phyloP scores from a whole-genome alignment of 129 eudicot species.

The Centrapalus pauciflorus region DNA sequence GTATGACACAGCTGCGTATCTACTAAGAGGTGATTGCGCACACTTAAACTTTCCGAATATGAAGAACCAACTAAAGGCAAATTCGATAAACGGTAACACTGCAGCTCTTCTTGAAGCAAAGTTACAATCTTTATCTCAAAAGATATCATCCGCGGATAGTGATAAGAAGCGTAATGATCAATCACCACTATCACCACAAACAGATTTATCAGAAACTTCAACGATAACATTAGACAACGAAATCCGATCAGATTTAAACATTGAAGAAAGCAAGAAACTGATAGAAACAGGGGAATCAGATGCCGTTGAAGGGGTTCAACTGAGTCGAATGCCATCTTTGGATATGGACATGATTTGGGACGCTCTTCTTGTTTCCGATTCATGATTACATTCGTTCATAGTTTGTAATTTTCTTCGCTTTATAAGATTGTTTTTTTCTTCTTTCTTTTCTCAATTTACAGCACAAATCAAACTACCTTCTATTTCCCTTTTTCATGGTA shows the following conservation, averaged over 20 bases:
- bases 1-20: slow-evolving; percentile 78
- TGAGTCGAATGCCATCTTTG: slow-evolving; percentile 93
- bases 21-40: slow-evolving; percentile 73
- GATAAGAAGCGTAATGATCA: slow-evolving; percentile 15
- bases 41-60: slow-evolving; percentile 72
- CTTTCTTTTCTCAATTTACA: slow-evolving; percentile 10
- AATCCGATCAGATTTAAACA: background rate
- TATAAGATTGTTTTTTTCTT: background rate
- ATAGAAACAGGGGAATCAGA: slow-evolving; percentile 24
- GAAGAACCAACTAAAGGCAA: slow-evolving; percentile 49
- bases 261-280: slow-evolving; percentile 20
- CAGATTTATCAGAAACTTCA: slow-evolving; percentile 6
- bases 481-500: background rate
- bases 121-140: slow-evolving; percentile 46
- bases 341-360: slow-evolving; percentile 98
- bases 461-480: background rate
- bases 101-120: slow-evolving; percentile 87
- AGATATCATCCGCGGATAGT: slow-evolving; percentile 14
- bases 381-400: slow-evolving; percentile 32
- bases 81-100: slow-evolving; percentile 41
- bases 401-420: slow-evolving; percentile 5
- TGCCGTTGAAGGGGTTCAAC: slow-evolving; percentile 57
- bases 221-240: background rate
- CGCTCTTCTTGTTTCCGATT: slow-evolving; percentile 71
- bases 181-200: slow-evolving; percentile 17